Percentiles rank a stretch among this genome's conserved stretches.
These are phyloP conservation scores for Cutaneotrichosporon cyanovorans DNA, from an alignment of 1,284 basidiomycete genomes.

Conservation along the genomic window DNA sequence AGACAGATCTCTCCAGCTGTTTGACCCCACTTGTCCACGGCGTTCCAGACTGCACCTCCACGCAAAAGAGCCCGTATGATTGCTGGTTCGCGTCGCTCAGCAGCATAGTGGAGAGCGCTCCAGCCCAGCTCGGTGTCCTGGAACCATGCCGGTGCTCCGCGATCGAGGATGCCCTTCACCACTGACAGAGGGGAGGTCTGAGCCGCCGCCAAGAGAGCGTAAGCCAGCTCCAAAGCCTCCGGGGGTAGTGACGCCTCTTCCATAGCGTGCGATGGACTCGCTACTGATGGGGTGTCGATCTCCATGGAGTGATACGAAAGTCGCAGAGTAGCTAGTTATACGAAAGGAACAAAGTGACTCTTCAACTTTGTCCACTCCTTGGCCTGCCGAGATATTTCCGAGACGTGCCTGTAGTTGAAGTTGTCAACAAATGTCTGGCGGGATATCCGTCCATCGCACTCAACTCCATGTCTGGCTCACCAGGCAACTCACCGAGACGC, in stretches of 20 bases:
- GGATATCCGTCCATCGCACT: too few relatives aligned
- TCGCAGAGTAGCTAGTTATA: too few relatives aligned
- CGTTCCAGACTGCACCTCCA: constrained; percentile 88
- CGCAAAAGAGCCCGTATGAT: constrained; percentile 62
- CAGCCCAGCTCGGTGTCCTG: constrained; percentile 75
- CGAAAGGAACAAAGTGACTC: too few relatives aligned
- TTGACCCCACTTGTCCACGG: constrained; percentile 67
- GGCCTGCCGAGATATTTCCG: too few relatives aligned
- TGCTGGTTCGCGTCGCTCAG: constrained; percentile 59
- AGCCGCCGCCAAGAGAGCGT: constrained; percentile 25
- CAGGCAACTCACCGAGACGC: too few relatives aligned
- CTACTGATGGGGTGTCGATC: too few relatives aligned
- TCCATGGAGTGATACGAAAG: too few relatives aligned
- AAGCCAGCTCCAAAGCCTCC: constrained; percentile 18
- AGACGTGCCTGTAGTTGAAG: too few relatives aligned
- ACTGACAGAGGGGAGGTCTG: constrained; percentile 48
- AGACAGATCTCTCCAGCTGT: constrained; percentile 83
- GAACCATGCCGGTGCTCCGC: constrained; percentile 85
- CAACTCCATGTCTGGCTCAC: too few relatives aligned
- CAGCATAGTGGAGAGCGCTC: constrained; percentile 81
- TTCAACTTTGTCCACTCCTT: too few relatives aligned
- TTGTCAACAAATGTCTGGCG: too few relatives aligned
- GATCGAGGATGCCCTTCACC: constrained; percentile 55
- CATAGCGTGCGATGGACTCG: too few relatives aligned
- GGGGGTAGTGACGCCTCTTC: constrained; percentile 2